Conservation (phyloP, 2,329 filamentous ascomycete genomes). For the Leptographium flavum region DNA sequence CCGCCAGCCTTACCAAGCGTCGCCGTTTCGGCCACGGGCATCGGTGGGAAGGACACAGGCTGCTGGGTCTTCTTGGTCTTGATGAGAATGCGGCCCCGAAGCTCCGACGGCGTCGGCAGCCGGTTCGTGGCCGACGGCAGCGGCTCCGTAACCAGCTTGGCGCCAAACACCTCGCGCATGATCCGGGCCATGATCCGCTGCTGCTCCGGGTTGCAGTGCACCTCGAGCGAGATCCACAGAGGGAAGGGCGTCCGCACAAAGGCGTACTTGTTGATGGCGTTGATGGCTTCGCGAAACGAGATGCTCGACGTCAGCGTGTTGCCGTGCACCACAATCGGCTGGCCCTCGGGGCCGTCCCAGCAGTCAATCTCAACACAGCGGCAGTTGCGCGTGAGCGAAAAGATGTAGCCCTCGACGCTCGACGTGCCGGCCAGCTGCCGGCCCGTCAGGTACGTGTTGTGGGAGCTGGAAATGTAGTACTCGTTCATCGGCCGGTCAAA, state of each 20-base stretch:
- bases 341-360: slow-evolving; percentile 83
- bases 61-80: slow-evolving; percentile 79
- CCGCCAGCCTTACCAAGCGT: slow-evolving; percentile 12
- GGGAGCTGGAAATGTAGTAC: slow-evolving; percentile 96
- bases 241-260: slow-evolving; percentile 81
- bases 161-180: slow-evolving; percentile 71
- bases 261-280: slow-evolving; percentile 86
- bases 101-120: slow-evolving; percentile 73
- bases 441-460: slow-evolving; percentile 93
- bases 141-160: slow-evolving; percentile 64
- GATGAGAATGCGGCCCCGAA: slow-evolving; percentile 73
- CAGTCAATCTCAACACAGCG: slow-evolving; percentile 96
- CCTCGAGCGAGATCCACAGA: slow-evolving; percentile 87
- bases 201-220: slow-evolving; percentile 75
- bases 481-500: slow-evolving; percentile 84
- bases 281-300: slow-evolving; percentile 81
- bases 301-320: slow-evolving; percentile 80
- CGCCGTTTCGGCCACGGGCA: slow-evolving; percentile 7
- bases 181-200: slow-evolving; percentile 80
- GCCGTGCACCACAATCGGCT: slow-evolving; percentile 83
- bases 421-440: slow-evolving; percentile 81
- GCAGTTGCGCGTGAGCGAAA: slow-evolving; percentile 74
- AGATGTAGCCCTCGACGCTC: slow-evolving; percentile 90
- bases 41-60: neutral
- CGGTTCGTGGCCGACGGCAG: slow-evolving; percentile 52